A percentile compares a stretch with the other conserved stretches of the same genome.
phyloP scores from a whole-genome alignment of 1,284 basidiomycete species.

The Sphaerobolus stellatus region DNA sequence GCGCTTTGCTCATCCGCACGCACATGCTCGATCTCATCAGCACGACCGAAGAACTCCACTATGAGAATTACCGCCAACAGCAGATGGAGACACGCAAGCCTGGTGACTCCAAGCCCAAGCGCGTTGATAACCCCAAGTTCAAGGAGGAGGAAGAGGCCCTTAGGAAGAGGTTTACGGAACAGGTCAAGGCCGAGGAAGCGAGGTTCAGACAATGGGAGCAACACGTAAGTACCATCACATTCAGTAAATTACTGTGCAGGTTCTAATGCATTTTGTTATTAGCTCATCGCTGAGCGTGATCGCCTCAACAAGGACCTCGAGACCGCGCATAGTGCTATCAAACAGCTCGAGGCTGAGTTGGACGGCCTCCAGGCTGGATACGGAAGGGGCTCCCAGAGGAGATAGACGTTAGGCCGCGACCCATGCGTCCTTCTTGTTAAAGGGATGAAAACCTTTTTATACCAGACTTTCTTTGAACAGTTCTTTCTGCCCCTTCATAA shows the following conservation, averaged over 20 bases:
- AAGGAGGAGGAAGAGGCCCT: constrained; percentile 98
- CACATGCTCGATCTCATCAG: constrained; percentile 99
- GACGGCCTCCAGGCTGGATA: constrained; percentile 89
- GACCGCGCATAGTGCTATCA: constrained; percentile 88
- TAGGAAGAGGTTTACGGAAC: constrained; percentile 97
- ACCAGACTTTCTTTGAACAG: too few species aligned
- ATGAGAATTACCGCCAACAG: constrained; percentile 96
- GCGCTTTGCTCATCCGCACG: constrained; percentile 93
- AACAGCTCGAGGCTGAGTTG: constrained; percentile 84
- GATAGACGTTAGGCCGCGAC: constrained; percentile 41
- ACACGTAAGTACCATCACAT: constrained; percentile 72
- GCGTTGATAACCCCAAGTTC: constrained; percentile 99
- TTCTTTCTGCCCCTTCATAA: too few species aligned
- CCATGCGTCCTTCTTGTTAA: neutral
- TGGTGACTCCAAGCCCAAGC: constrained; percentile 98
- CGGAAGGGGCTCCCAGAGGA: constrained; percentile 69
- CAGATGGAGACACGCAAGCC: constrained; percentile 99
- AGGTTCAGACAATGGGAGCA: constrained; percentile 99
- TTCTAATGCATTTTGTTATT: neutral
- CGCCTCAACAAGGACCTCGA: constrained; percentile 97
- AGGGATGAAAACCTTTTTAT: neutral
- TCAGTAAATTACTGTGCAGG: constrained; percentile 3
- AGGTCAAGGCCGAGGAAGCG: constrained; percentile 98
- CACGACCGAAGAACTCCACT: constrained; percentile 95
- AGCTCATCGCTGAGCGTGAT: constrained; percentile 96